A percentile compares a stretch with the other conserved stretches of the same genome.
These are phyloP conservation scores for Colletotrichum orbiculare DNA, from an alignment of 2,329 filamentous ascomycete genomes.

Conservation along the genomic window DNA sequence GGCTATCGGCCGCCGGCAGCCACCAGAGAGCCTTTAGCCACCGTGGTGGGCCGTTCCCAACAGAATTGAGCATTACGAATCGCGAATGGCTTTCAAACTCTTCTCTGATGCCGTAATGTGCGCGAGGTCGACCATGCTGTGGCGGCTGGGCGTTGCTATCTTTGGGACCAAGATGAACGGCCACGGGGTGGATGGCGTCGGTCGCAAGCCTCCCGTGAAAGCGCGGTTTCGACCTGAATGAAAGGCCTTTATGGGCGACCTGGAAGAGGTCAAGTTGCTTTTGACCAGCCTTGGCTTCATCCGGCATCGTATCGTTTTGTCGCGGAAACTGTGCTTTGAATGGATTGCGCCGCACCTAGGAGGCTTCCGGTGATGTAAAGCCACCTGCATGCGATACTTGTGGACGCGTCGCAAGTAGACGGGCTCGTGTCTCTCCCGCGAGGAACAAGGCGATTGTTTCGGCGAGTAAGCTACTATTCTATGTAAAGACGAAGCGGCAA, in stretches of 20 bases:
- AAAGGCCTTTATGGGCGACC: background rate
- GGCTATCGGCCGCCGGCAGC: constrained; percentile 8
- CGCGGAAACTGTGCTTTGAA: background rate
- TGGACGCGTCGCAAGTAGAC: background rate
- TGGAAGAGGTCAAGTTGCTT: constrained; percentile 6
- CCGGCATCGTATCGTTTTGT: background rate
- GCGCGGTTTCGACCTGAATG: background rate
- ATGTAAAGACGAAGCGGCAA: background rate
- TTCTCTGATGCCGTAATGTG: constrained; percentile 8
- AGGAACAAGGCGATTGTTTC: background rate
- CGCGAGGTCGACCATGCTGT: constrained; percentile 17
- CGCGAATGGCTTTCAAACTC: background rate
- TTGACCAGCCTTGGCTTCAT: background rate
- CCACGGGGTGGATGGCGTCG: constrained; percentile 8
- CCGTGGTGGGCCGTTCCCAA: constrained; percentile 19
- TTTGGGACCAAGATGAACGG: constrained; percentile 5
- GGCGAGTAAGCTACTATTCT: background rate
- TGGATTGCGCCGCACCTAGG: background rate
- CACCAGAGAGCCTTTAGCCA: constrained; percentile 5
- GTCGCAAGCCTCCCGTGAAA: constrained; percentile 21
- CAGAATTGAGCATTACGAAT: constrained; percentile 4
- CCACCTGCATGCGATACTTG: background rate
- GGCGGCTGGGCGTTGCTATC: constrained; percentile 18
- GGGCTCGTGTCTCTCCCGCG: background rate
- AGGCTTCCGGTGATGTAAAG: background rate